phyloP scores from a whole-genome alignment of 202 grass and related monocot species.

The Bolboschoenoplectus hybrid region DNA sequence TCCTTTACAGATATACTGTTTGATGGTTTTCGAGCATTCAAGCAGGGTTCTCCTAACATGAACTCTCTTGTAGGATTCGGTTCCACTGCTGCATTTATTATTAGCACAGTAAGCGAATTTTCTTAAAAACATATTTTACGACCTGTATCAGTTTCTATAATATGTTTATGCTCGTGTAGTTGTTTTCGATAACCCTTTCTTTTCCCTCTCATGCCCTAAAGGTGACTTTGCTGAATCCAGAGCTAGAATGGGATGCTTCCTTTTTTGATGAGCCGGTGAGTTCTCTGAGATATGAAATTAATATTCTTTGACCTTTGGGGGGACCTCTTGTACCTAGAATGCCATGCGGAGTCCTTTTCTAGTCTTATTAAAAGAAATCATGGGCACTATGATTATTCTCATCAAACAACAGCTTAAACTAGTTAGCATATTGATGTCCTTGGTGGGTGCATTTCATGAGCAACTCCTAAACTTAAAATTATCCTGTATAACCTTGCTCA shows the following conservation, averaged over 20 bases:
- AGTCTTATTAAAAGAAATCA: neutral
- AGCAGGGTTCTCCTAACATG: conserved; percentile 94
- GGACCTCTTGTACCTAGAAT: neutral
- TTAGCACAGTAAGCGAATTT: conserved; percentile 78
- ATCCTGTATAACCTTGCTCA: conserved; percentile 5
- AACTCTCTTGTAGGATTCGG: conserved; percentile 98
- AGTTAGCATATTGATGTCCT: neutral
- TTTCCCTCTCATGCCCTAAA: conserved; percentile 44
- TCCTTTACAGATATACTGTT: conserved; percentile 80
- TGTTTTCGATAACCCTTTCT: neutral
- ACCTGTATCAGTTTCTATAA: conserved; percentile 11
- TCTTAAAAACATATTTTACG: conserved; percentile 31
- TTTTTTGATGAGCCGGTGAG: conserved; percentile 99
- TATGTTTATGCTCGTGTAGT: neutral
- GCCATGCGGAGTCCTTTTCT: neutral
- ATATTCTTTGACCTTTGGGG: conserved; percentile 15
- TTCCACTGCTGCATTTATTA: conserved; percentile 84
- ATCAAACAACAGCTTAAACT: neutral
- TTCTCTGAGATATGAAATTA: conserved; percentile 36
- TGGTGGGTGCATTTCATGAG: neutral
- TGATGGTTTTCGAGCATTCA: conserved; percentile 86
- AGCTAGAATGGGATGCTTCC: conserved; percentile 83
- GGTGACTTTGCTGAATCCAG: conserved; percentile 88
- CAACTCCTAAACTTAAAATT: neutral
- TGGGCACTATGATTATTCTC: neutral